These are phyloP conservation scores for Aspergillus sojae DNA, from an alignment of 2,329 filamentous ascomycete species.

Conservation along the genomic window DNA sequence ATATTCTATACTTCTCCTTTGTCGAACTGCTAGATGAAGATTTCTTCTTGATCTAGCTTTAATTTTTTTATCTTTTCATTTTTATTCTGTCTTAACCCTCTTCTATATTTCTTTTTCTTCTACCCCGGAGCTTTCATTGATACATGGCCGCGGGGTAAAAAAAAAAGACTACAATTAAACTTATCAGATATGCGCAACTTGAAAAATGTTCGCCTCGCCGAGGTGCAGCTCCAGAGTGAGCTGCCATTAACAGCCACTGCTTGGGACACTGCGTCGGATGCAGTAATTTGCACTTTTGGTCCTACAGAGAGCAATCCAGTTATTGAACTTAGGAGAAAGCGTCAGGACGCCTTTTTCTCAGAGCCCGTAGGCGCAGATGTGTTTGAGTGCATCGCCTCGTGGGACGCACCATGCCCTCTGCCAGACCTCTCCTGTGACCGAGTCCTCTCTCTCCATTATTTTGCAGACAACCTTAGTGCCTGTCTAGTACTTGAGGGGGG, in stretches of 20 bases:
- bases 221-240: constrained; percentile 62
- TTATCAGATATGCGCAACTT: constrained; percentile 76
- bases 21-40: background rate
- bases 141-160: constrained; percentile 42
- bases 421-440: constrained; percentile 75
- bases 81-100: constrained; percentile 4
- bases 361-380: constrained; percentile 44
- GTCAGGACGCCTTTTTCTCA: constrained; percentile 39
- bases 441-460: constrained; percentile 79
- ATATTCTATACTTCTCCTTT: background rate
- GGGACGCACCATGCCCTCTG: constrained; percentile 82
- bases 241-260: constrained; percentile 73
- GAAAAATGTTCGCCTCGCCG: constrained; percentile 71
- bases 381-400: constrained; percentile 69
- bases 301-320: constrained; percentile 69
- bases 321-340: constrained; percentile 69
- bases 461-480: constrained; percentile 74
- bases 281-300: constrained; percentile 81
- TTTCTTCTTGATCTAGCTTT: background rate
- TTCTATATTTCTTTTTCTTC: constrained; percentile 8
- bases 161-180: constrained; percentile 27
- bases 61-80: background rate
- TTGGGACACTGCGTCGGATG: constrained; percentile 81
- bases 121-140: constrained; percentile 19
- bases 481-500: constrained; percentile 87